Percentiles rank a stretch among this genome's conserved stretches.
Conservation (phyloP, 2,329 filamentous ascomycete genomes). For the Hymenoscyphus fructigenus region DNA sequence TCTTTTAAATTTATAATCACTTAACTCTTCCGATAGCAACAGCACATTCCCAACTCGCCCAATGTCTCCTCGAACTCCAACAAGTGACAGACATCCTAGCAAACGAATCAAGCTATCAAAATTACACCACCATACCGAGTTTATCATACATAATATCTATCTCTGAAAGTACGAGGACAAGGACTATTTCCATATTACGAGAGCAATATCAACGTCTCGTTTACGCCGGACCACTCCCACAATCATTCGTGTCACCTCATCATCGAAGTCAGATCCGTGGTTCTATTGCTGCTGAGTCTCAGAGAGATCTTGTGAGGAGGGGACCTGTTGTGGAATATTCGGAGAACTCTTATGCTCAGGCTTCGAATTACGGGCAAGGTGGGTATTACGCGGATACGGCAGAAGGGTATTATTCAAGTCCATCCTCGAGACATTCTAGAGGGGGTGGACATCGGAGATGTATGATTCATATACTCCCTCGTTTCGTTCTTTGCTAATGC, state of each 20-base stretch:
- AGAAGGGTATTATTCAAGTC: no score
- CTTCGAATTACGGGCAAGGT: no score
- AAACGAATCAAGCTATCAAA: not conserved
- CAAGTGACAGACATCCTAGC: slow-evolving; percentile 1
- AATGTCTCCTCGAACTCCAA: slow-evolving; percentile 14
- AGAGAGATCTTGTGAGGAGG: slow-evolving; percentile 14
- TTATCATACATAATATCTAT: slow-evolving; percentile 1
- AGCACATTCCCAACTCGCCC: slow-evolving; percentile 7
- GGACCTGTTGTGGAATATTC: not conserved
- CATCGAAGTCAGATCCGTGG: slow-evolving; percentile 15
- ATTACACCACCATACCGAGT: slow-evolving; percentile 8
- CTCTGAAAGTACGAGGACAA: slow-evolving; percentile 13
- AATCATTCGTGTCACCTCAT: slow-evolving; percentile 10
- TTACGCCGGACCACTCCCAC: not conserved
- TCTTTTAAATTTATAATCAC: not conserved
- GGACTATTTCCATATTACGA: slow-evolving; percentile 8
- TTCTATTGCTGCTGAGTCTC: slow-evolving; percentile 10
- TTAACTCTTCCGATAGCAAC: slow-evolving; percentile 3
- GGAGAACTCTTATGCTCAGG: no score
- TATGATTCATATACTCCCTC: no score
- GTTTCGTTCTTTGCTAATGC: no score
- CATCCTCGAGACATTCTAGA: no score
- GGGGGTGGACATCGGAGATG: no score
- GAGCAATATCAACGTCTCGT: slow-evolving; percentile 18
- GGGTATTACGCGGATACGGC: no score